phyloP scores from a whole-genome alignment of 306 rosid species.

The Sindora glabra region DNA sequence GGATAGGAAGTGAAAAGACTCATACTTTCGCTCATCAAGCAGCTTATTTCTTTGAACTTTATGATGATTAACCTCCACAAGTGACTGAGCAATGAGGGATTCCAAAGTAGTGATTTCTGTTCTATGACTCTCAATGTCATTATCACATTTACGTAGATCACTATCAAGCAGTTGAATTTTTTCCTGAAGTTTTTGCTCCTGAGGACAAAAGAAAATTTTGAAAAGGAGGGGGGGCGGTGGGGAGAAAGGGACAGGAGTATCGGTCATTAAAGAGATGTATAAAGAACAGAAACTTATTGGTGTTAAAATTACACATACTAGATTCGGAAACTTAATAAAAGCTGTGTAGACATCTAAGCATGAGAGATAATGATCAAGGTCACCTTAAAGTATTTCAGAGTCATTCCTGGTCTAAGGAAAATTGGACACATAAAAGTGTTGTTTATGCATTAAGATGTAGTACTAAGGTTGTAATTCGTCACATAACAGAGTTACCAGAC shows the following conservation, averaged over 20 bases:
- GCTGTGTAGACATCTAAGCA: no score
- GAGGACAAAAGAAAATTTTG: constrained; percentile 14
- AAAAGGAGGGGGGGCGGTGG: not conserved
- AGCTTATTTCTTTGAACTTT: constrained; percentile 70
- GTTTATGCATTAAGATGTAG: not conserved
- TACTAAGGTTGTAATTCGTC: not conserved
- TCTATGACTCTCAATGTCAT: constrained; percentile 41
- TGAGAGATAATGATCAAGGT: no score
- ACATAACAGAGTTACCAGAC: not conserved
- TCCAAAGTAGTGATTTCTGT: constrained; percentile 47
- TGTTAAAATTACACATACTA: not conserved
- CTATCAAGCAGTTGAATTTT: constrained; percentile 64
- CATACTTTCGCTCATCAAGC: constrained; percentile 79
- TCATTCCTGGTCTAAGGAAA: not conserved
- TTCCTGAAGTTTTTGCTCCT: constrained; percentile 77
- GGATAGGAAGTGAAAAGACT: not conserved
- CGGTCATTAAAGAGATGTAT: not conserved
- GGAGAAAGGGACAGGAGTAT: constrained; percentile 1
- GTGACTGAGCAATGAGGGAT: constrained; percentile 59
- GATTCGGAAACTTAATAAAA: no score
- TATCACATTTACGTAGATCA: constrained; percentile 57
- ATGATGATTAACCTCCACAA: constrained; percentile 45
- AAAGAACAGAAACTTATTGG: not conserved
- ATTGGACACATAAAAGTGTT: not conserved
- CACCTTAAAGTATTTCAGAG: no score